Base-by-base conservation (phyloP, 225 moss, liverwort and hornwort species). In the Ulota crispa region DNA sequence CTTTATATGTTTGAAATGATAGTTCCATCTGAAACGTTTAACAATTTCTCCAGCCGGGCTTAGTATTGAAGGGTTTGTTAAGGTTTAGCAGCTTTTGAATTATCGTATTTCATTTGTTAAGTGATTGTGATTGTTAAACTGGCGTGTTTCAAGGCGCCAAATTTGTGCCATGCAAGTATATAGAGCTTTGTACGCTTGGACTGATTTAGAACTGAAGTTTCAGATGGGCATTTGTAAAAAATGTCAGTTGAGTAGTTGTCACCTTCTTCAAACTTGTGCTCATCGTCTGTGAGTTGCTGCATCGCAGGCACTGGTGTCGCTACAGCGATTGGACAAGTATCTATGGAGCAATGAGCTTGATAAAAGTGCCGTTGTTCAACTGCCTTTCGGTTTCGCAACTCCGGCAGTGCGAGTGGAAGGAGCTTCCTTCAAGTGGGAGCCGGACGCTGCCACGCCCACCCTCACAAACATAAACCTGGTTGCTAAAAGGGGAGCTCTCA, bases 311-410 rank as follows among this genome's bases (percentile, higher is more conserved):
- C 13, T 78, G 23, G 91, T 95, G 80, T 95, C 97, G 60, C 80
- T 98, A 19, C 89, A 89, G 68, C 95, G 97, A 21, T 83, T 98
- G 47, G 90, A 95, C 68, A 89, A 82, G 50, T 98, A 86, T 31
- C 43, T 98, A 60, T 92, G 93, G 94, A 95, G 94, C 75, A 84
- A 86, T 30, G 97, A 98, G 87, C 88, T 95, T 54, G 87, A 94
- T 56, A 57, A 78, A 14, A 84, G 81, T 15, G 83, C 94, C n/a
- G 82, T 94, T n/a, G 70, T 68, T 21, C 84, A 59, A 13, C 74
- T 94, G 47, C 91, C 93, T 18, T 75, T 75, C 14, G 81, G 70
- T 34, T 39, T 74, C 32, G 80, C 86, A 76, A 89, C 90, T 70
- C 81, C 79, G 37, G 94, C 94, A 41, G 83, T 98, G 76, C 82